Evolutionary conservation across 2,329 filamentous ascomycete genomes (phyloP), one percentile per base, ranked within the genome.

Genomic region (Hypoxylon rubiginosum): DNA sequence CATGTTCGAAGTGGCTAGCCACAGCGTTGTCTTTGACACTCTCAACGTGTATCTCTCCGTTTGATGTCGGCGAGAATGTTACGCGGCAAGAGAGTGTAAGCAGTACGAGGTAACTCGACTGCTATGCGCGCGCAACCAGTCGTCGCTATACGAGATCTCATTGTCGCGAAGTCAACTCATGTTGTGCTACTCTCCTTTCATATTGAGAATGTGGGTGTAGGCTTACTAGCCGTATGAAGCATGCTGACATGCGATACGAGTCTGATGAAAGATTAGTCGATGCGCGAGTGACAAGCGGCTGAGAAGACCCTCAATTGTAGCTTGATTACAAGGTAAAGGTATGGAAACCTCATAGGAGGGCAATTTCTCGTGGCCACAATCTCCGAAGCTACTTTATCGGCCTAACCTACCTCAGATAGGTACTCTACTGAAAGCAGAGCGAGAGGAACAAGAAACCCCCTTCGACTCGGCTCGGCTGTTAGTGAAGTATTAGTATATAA

Each of bases 271-370:
- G 17, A 24, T 46, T 48, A 50, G 34, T 52, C 15, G 24, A 64
- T 64, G 61, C 61, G 45, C 58, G 13, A 43, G 10, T 55, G 41
- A 62, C 39, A 43, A 43, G 43, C 57, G 30, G 51, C 53, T 64
- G 46, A 65, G 19, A 56, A 24, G 11, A 46, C 19, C 41, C 43
- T 43, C 30, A 50, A 62, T 52, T 62, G 55, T 67, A 53, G 49
- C 61, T 54, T 52, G 19, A 62, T 51, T 62, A 30, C 28, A 17
- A 32, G 30, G 48, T 24, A 39, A 26, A 39, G 24, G 11, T 24
- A 39, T 34, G 19, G 26, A 50, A 50, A 39, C 53, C 19, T 62
- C 17, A 50, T 24, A 36, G 34, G 32, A 26, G 15, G 13, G 41
- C 36, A 58, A 26, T 10, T 53, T 58, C 19, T 30, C 15, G 10